Percentiles rank a stretch among this genome's conserved stretches.
phyloP scores from a whole-genome alignment of 257 asterid genomes.

The Rubia yunnanensis region DNA sequence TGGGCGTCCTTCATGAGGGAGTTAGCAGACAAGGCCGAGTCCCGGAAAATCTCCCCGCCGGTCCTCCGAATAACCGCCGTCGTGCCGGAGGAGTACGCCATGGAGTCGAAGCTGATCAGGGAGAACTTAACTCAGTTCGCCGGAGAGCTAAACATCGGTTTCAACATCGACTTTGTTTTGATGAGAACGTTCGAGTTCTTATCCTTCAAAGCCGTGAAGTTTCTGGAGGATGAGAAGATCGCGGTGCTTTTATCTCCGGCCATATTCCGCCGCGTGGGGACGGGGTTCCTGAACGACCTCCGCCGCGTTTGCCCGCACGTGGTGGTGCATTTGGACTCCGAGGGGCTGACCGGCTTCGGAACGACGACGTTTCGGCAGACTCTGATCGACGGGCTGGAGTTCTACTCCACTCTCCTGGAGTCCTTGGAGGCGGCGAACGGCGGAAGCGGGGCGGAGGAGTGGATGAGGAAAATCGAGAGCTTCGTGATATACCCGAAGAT shows the following conservation, averaged over 20 bases:
- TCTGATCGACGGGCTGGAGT: constrained; percentile 76
- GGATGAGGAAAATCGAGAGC: constrained; percentile 61
- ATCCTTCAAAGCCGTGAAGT: constrained; percentile 61
- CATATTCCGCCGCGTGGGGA: constrained; percentile 62
- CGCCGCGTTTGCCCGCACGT: constrained; percentile 65
- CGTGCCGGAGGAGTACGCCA: constrained; percentile 61
- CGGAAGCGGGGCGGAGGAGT: constrained; percentile 30
- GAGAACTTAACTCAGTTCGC: constrained; percentile 68
- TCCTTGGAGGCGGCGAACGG: constrained; percentile 65
- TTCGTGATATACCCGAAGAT: constrained; percentile 72
- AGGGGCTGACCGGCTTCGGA: constrained; percentile 50
- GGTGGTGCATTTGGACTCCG: constrained; percentile 83
- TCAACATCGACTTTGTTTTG: constrained; percentile 57
- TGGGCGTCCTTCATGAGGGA: constrained; percentile 94
- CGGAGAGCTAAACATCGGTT: constrained; percentile 52
- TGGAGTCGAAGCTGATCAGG: constrained; percentile 52
- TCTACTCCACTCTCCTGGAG: constrained; percentile 68
- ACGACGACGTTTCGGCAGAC: constrained; percentile 63
- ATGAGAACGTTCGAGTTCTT: constrained; percentile 52
- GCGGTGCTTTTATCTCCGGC: constrained; percentile 64
- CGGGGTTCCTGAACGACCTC: constrained; percentile 63
- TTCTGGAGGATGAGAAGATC: constrained; percentile 61
- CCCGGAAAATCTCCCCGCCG: constrained; percentile 33
- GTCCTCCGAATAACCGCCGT: constrained; percentile 61
- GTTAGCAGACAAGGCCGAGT: constrained; percentile 54